Evolutionary conservation across 1,284 basidiomycete genomes (phyloP).

Genomic region (Ustilago nuda): DNA sequence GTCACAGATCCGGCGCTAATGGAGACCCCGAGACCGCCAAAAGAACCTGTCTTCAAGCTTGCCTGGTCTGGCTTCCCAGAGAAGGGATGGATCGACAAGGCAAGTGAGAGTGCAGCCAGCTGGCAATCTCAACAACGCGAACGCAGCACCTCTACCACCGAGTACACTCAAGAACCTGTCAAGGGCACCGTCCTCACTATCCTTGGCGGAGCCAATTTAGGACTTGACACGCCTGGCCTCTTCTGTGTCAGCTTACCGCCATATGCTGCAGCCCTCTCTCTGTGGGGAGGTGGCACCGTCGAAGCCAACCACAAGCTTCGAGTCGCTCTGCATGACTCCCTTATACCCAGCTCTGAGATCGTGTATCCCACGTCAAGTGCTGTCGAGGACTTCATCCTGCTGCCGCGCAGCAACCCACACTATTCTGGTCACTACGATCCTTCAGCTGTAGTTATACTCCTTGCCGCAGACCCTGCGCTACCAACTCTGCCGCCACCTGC

Average conservation of each 20-base stretch:
- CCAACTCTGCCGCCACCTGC: slow-evolving; percentile 63
- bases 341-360: slow-evolving; percentile 74
- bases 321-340: slow-evolving; percentile 35
- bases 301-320: slow-evolving; percentile 70
- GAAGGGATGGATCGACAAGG: slow-evolving; percentile 58
- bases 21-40: slow-evolving; percentile 28
- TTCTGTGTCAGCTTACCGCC: slow-evolving; percentile 79
- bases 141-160: slow-evolving; percentile 14
- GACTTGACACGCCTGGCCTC: slow-evolving; percentile 76
- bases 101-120: slow-evolving; percentile 43
- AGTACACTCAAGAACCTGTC: slow-evolving; percentile 11
- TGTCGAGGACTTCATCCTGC: slow-evolving; percentile 79
- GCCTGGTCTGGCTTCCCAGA: slow-evolving; percentile 75
- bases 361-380: slow-evolving; percentile 73
- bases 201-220: slow-evolving; percentile 76
- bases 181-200: slow-evolving; percentile 74
- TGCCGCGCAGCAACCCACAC: slow-evolving; percentile 80
- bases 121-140: slow-evolving; percentile 42
- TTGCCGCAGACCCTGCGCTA: slow-evolving; percentile 55
- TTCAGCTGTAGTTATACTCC: slow-evolving; percentile 74
- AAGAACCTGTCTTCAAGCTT: slow-evolving; percentile 88
- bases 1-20: slow-evolving; percentile 21
- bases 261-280: slow-evolving; percentile 74
- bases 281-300: slow-evolving; percentile 69
- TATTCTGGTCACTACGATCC: slow-evolving; percentile 80